phyloP scores from a whole-genome alignment of 306 rosid genomes.

The Glycyrrhiza uralensis region DNA sequence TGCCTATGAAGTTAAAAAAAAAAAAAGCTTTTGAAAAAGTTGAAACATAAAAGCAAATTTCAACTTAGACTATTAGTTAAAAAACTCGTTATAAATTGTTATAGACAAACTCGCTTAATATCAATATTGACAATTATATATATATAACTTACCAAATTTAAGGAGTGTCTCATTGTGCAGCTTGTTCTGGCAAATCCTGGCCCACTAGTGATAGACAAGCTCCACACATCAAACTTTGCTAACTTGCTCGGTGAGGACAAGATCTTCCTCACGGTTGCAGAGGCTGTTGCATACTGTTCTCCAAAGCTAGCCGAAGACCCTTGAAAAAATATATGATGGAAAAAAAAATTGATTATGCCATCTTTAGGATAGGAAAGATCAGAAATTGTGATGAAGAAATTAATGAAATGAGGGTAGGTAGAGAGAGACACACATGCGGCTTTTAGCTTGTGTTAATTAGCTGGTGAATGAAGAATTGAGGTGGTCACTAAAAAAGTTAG shows the following conservation, averaged over 20 bases:
- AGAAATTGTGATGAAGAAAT: conserved; percentile 16
- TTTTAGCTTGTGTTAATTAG: conserved; percentile 15
- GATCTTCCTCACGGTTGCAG: conserved; percentile 89
- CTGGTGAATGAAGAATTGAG: conserved; percentile 21
- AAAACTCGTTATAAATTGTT: too few species aligned
- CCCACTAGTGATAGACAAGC: conserved; percentile 74
- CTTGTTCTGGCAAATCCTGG: conserved; percentile 96
- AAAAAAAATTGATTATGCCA: not conserved
- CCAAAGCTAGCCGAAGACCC: conserved; percentile 63
- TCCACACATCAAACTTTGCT: conserved; percentile 61
- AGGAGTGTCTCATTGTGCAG: conserved; percentile 38
- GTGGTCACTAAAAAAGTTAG: conserved; percentile 12
- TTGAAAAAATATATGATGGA: conserved; percentile 27
- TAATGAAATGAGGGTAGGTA: not conserved
- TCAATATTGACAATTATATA: not conserved
- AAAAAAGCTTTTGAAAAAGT: too few species aligned
- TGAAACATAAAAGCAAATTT: too few species aligned
- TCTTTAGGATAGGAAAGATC: not conserved
- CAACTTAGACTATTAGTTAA: too few species aligned
- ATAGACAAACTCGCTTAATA: too few species aligned
- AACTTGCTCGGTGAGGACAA: conserved; percentile 71
- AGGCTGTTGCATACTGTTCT: conserved; percentile 75
- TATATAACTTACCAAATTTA: conserved; percentile 47
- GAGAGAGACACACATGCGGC: not conserved
- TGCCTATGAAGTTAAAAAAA: too few species aligned